A percentile compares a stretch with the other conserved stretches of the same genome.
These are phyloP conservation scores for Phascolomyces articulosus DNA, from an alignment of 371 early-diverging fungal species.

Conservation along the genomic window DNA sequence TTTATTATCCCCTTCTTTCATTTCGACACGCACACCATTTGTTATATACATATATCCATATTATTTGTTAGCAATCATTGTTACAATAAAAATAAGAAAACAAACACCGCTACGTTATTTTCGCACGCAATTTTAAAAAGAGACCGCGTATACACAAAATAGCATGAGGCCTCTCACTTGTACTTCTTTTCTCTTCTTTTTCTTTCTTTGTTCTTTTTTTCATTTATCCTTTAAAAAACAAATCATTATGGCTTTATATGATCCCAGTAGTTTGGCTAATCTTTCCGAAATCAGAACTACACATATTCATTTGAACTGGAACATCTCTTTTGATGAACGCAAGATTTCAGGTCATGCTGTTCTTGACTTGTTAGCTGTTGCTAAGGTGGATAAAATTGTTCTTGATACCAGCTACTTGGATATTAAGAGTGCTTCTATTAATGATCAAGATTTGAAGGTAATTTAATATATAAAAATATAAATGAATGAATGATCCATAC, in stretches of 20 bases:
- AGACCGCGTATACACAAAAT: background rate
- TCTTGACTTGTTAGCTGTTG: conserved; percentile 57
- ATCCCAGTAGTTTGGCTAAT: conserved; percentile 90
- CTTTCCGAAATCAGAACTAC: conserved; percentile 68
- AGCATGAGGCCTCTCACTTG: no score
- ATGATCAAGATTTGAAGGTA: conserved; percentile 53
- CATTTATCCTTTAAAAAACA: conserved; percentile 5
- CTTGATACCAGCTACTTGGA: conserved; percentile 78
- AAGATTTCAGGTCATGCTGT: conserved; percentile 70
- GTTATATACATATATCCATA: no score
- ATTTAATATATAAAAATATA: no score
- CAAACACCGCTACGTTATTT: background rate
- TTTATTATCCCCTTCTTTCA: no score
- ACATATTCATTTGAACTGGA: conserved; percentile 78
- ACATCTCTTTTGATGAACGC: conserved; percentile 76
- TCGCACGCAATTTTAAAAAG: background rate
- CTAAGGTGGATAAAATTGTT: conserved; percentile 64
- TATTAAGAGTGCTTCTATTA: conserved; percentile 54
- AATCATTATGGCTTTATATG: conserved; percentile 27
- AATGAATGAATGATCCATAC: no score
- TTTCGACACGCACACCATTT: no score
- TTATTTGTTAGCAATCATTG: no score
- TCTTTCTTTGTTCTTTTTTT: background rate
- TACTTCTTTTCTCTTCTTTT: background rate
- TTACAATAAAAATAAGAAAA: no score